Conservation (phyloP, 140 eudicot genomes). For the Oenanthe javanica region DNA sequence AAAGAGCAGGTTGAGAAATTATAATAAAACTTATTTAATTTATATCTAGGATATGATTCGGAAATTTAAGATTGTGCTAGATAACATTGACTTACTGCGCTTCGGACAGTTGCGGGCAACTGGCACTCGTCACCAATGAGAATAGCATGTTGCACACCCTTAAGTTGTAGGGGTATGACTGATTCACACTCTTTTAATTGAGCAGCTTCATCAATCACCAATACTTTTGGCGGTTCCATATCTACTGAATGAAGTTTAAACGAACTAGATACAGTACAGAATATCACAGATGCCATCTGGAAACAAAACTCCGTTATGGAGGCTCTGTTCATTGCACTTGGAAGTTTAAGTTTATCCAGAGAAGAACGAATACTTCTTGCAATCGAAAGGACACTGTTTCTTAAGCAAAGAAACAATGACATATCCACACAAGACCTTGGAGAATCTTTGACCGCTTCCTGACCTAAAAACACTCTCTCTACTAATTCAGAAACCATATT, state of each 20-base stretch:
- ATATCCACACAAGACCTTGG: constrained; percentile 1
- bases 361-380: constrained; percentile 21
- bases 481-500: constrained; percentile 32
- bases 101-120: constrained; percentile 50
- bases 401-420: constrained; percentile 11
- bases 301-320: constrained; percentile 11
- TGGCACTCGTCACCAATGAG: constrained; percentile 68
- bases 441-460: constrained; percentile 6
- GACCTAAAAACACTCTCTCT: constrained; percentile 21
- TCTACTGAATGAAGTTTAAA: constrained; percentile 15
- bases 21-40: background rate
- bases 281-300: constrained; percentile 21
- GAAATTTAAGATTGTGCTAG: background rate
- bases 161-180: constrained; percentile 41
- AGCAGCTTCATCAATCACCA: constrained; percentile 69
- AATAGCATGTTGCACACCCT: constrained; percentile 43
- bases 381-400: constrained; percentile 16
- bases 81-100: constrained; percentile 29
- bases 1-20: background rate
- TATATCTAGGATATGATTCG: background rate
- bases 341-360: constrained; percentile 19
- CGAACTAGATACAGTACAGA: constrained; percentile 42
- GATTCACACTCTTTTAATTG: constrained; percentile 65
- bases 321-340: constrained; percentile 5
- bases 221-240: constrained; percentile 16